A percentile compares a stretch with the other conserved stretches of the same genome.
Evolutionary conservation across 805 yeast species (phyloP).

Genomic region (Wickerhamomyces kurtzmanii): DNA sequence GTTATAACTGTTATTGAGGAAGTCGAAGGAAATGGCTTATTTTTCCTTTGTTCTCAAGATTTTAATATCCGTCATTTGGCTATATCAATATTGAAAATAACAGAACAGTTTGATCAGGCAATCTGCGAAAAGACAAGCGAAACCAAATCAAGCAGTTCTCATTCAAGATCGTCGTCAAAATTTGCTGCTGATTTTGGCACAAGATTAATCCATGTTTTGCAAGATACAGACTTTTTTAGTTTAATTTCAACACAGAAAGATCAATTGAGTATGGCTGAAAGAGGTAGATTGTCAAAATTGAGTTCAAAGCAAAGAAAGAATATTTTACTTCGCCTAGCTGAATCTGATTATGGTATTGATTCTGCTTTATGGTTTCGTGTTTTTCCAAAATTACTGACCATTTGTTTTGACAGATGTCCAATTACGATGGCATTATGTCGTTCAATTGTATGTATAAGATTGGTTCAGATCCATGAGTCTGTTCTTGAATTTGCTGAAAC

Average conservation of each 20-base stretch:
- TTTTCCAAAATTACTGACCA: conserved; percentile 64
- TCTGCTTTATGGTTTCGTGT: conserved; percentile 92
- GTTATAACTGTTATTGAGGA: conserved; percentile 85
- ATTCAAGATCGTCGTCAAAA: conserved; percentile 51
- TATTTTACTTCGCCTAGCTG: conserved; percentile 69
- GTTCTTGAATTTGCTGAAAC: conserved; percentile 47
- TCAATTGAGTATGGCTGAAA: conserved; percentile 63
- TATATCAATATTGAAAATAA: conserved; percentile 60
- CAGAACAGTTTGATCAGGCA: conserved; percentile 83
- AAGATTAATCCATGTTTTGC: conserved; percentile 67
- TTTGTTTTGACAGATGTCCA: conserved; percentile 75
- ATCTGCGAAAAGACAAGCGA: conserved; percentile 40
- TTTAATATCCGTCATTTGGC: conserved; percentile 66
- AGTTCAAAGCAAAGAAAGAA: conserved; percentile 48
- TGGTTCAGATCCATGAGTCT: conserved; percentile 77
- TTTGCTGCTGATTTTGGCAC: conserved; percentile 76
- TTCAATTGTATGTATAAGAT: conserved; percentile 77
- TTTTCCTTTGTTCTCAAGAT: conserved; percentile 85
- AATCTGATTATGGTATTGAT: conserved; percentile 90
- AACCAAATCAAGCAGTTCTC: conserved; percentile 12
- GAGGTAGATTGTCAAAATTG: conserved; percentile 57
- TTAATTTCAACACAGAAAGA: conserved; percentile 41
- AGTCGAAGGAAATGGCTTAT: conserved; percentile 91
- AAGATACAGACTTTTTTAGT: conserved; percentile 56
- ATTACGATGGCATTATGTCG: conserved; percentile 91